These are phyloP conservation scores for Paulinella micropora DNA, from an alignment of 78 protist species.

Conservation along the genomic window DNA sequence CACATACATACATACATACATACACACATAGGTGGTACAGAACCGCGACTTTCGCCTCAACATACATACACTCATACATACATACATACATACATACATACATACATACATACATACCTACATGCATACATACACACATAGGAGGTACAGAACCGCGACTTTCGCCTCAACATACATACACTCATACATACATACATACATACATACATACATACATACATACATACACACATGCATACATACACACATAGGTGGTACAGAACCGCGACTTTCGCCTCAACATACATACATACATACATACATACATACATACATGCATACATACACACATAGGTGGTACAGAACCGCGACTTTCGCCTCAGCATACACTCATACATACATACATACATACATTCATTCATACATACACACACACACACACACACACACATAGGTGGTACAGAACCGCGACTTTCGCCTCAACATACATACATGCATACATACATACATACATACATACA, in stretches of 20 bases:
- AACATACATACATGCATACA: background rate
- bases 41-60: background rate
- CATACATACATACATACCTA: too few species aligned
- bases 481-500: background rate
- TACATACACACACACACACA: background rate
- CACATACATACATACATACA: background rate
- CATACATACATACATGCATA: background rate
- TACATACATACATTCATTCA: background rate
- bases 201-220: too few species aligned
- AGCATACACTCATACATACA: too few species aligned
- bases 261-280: background rate
- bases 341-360: constrained; percentile 4
- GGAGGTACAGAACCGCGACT: too few species aligned
- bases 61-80: too few species aligned
- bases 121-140: too few species aligned
- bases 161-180: too few species aligned
- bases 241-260: too few species aligned
- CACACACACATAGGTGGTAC: background rate
- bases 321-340: background rate
- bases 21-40: background rate
- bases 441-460: background rate
- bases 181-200: too few species aligned
- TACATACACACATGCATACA: too few species aligned
- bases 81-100: too few species aligned
- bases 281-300: background rate